A percentile compares a stretch with the other conserved stretches of the same genome.
Evolutionary conservation across 1,139 yeast genomes (phyloP).

Genomic region (Geotrichum histeridarum): DNA sequence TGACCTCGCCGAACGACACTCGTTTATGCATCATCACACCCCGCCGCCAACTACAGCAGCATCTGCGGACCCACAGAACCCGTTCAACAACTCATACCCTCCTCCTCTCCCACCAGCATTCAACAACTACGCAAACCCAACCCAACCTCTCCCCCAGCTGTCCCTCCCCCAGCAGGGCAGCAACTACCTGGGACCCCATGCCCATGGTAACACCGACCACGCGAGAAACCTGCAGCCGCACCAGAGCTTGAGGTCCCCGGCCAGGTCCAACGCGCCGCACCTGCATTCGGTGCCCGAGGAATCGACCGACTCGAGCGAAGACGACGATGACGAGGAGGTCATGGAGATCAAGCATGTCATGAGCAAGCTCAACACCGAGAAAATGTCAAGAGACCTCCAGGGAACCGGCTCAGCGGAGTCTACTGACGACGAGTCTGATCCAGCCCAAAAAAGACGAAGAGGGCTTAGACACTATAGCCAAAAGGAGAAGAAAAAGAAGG

Average conservation of each 20-base stretch:
- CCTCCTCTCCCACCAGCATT: not conserved
- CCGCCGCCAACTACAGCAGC: not conserved
- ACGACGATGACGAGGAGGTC: slow-evolving; percentile 25
- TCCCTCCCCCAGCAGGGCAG: not conserved
- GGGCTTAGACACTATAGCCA: slow-evolving; percentile 18
- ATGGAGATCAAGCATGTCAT: slow-evolving; percentile 35
- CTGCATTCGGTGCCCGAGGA: slow-evolving; percentile 14
- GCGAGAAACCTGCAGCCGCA: not conserved
- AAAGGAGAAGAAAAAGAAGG: slow-evolving; percentile 5
- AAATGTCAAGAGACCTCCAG: slow-evolving; percentile 17
- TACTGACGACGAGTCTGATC: not conserved
- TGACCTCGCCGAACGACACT: not conserved
- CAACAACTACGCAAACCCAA: no score
- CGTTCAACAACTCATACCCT: not conserved
- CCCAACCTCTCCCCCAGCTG: not conserved
- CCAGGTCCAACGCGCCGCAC: slow-evolving; percentile 8
- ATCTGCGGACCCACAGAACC: not conserved
- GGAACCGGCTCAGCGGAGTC: slow-evolving; percentile 11
- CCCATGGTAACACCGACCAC: not conserved
- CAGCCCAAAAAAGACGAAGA: not conserved
- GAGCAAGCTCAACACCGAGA: slow-evolving; percentile 24
- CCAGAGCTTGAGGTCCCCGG: not conserved
- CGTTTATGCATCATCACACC: not conserved
- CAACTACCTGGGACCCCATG: not conserved
- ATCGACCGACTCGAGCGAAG: slow-evolving; percentile 5